A percentile compares a stretch with the other conserved stretches of the same genome.
Evolutionary conservation across 192 early-diverging fungal genomes (phyloP).

Genomic region (Entomortierella parvispora): DNA sequence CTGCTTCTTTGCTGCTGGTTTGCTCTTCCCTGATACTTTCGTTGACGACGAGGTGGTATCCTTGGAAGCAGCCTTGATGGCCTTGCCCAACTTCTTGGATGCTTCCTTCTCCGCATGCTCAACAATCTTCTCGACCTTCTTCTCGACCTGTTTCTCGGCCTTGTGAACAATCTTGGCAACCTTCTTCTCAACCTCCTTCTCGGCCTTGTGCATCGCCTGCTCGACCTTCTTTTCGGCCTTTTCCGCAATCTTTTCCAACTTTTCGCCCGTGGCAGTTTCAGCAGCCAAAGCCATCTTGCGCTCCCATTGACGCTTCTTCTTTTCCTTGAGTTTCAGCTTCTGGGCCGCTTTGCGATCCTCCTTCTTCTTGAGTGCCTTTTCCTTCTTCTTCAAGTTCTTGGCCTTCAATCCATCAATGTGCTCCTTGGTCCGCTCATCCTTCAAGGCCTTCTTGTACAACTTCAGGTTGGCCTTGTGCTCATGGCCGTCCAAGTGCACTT

Average conservation of each 20-base stretch:
- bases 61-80: too few relatives aligned
- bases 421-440: slow-evolving; percentile 41
- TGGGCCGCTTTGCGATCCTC: slow-evolving; percentile 28
- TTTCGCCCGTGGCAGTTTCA: slow-evolving; percentile 10
- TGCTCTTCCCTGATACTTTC: slow-evolving; percentile 2
- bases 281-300: slow-evolving; percentile 38
- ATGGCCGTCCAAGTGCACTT: slow-evolving; percentile 38
- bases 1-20: slow-evolving; percentile 41
- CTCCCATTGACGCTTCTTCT: slow-evolving; percentile 50
- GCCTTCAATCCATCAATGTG: slow-evolving; percentile 30
- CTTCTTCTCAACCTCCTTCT: slow-evolving; percentile 13
- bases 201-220: slow-evolving; percentile 20
- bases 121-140: slow-evolving; percentile 1
- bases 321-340: slow-evolving; percentile 50
- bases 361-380: slow-evolving; percentile 40
- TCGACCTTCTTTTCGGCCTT: slow-evolving; percentile 12
- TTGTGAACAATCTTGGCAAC: slow-evolving; percentile 8
- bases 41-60: neutral
- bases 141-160: too few relatives aligned
- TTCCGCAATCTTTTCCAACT: slow-evolving; percentile 25
- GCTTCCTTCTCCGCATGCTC: slow-evolving; percentile 8
- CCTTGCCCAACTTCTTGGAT: too few relatives aligned
- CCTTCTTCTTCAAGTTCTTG: slow-evolving; percentile 45
- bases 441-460: slow-evolving; percentile 37
- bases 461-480: slow-evolving; percentile 39